Evolutionary conservation across 495 filamentous ascomycete genomes (phyloP), one percentile per base, ranked within the genome.

Genomic region (Pseudoneurospora amorphoporcata): DNA sequence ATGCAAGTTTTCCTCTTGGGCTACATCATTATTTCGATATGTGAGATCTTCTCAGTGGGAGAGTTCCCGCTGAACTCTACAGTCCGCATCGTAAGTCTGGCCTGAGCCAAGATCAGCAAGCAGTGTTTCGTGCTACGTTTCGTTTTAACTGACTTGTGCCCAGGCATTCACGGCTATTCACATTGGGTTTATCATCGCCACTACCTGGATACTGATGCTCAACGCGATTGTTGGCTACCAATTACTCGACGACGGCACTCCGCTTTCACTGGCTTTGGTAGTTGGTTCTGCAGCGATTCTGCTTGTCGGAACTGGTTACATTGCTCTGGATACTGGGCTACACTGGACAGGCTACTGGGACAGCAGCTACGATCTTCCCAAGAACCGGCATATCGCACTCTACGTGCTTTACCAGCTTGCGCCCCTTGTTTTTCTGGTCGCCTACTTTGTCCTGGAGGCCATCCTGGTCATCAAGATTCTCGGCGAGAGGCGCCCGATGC

Each of bases 161-260:
- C 75, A 97, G 93, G 95, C 89, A 19, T 99, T 99, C 78, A 92
- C 90, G 39, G 96, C 92, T n/a, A 89, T 94, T 14, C 95, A 99
- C 80, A 87, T 99, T 70, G 96, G 93, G 61, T 87, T 92, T 61
- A 97, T 98, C 71, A 87, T 91, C 68, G 92, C 94, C 42, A 94
- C 93, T 9, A 85, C 89, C 72, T 99, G 95, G 95, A 89, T 97
- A 40, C 86, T 99, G 3, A 87, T 99, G 77, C 83, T 99, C 72
- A 98, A 98, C 78, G 94, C 92, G 8, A 81, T 97, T 16, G 92
- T 99, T 16, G 95, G 96, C 73, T 98, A 90, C 80, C 96, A 99
- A 79, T 78, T 98, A 17, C 85, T 98, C 69, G 96, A 99, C 74
- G 95, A 99, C 76, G 95, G 95, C 41, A 99, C 95, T 0, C 84